phyloP scores from a whole-genome alignment of 2,329 filamentous ascomycete species.

The Fusarium sarcochroum region DNA sequence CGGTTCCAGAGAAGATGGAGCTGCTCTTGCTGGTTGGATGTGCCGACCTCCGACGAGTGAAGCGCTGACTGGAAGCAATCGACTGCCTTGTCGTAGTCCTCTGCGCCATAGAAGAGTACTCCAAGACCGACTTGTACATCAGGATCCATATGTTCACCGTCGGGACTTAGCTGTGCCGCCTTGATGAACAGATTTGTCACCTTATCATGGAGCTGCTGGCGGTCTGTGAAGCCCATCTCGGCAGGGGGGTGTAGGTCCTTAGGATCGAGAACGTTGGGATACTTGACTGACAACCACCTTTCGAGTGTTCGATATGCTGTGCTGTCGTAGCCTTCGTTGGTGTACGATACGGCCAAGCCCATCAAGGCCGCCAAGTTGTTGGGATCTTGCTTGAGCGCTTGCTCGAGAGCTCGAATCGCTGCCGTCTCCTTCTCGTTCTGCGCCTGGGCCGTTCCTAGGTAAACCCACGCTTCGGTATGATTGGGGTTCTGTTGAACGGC shows the following conservation, averaged over 20 bases:
- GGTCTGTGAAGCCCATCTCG: constrained; percentile 96
- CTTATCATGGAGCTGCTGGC: constrained; percentile 88
- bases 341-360: constrained; percentile 96
- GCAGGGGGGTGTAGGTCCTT: constrained; percentile 79
- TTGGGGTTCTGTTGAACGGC: constrained; percentile 90
- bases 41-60: constrained; percentile 85
- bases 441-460: constrained; percentile 91
- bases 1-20: constrained; percentile 97
- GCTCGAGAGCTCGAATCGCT: constrained; percentile 92
- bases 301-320: constrained; percentile 96
- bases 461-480: constrained; percentile 94
- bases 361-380: constrained; percentile 91
- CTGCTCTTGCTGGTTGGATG: constrained; percentile 86
- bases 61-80: constrained; percentile 97
- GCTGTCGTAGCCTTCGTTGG: constrained; percentile 98
- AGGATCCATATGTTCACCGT: constrained; percentile 96
- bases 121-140: constrained; percentile 98
- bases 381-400: constrained; percentile 88
- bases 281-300: constrained; percentile 96
- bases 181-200: constrained; percentile 92
- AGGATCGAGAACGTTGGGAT: constrained; percentile 83
- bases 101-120: constrained; percentile 96
- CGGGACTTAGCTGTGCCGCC: constrained; percentile 91
- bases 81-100: constrained; percentile 98
- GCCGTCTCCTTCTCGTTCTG: constrained; percentile 99